Evolutionary conservation across 2,329 filamentous ascomycete genomes (phyloP).

Genomic region (Claviceps sp.): DNA sequence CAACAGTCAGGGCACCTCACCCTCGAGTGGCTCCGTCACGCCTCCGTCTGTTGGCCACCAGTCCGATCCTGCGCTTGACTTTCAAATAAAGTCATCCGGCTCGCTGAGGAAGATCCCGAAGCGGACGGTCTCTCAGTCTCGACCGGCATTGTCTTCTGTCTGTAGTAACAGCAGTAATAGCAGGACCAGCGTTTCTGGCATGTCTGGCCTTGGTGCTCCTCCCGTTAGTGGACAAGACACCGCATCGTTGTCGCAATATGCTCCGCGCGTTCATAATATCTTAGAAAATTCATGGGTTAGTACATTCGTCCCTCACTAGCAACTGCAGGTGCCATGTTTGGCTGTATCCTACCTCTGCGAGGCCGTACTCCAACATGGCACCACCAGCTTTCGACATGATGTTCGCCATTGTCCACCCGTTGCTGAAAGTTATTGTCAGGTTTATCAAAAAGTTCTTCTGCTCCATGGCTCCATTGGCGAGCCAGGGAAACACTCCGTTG

Average conservation of each 20-base stretch:
- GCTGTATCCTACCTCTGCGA: neutral
- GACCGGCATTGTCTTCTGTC: conserved; percentile 25
- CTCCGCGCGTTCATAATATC: conserved; percentile 67
- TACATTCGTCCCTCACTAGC: conserved; percentile 7
- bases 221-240: conserved; percentile 39
- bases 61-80: conserved; percentile 50
- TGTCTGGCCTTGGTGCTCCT: conserved; percentile 47
- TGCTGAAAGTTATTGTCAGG: conserved; percentile 36
- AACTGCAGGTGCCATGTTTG: neutral
- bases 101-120: conserved; percentile 6
- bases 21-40: conserved; percentile 57
- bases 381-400: neutral
- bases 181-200: conserved; percentile 51
- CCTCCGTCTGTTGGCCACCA: conserved; percentile 59
- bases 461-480: conserved; percentile 75
- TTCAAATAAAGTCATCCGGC: conserved; percentile 39
- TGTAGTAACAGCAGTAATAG: conserved; percentile 37
- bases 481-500: conserved; percentile 49
- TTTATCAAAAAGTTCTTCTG: conserved; percentile 80
- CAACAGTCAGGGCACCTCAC: conserved; percentile 43
- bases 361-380: neutral
- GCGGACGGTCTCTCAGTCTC: conserved; percentile 12
- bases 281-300: conserved; percentile 75
- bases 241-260: conserved; percentile 60
- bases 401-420: neutral